Base-by-base conservation (phyloP, 1,139 yeast species). In the Lodderomyces theae region DNA sequence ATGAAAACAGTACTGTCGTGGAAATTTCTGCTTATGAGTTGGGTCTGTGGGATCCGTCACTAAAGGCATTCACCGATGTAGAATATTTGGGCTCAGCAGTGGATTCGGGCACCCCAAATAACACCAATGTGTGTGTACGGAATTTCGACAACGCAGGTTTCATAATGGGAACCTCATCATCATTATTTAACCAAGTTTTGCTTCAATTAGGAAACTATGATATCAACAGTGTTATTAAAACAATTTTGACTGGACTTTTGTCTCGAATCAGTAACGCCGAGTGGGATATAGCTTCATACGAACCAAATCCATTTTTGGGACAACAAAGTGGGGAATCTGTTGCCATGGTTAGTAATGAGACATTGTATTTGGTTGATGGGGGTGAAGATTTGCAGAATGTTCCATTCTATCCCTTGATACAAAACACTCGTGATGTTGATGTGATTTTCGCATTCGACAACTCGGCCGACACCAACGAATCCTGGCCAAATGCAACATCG, bases 351-450 rank as follows among this genome's bases (percentile, higher is more conserved):
- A 41, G 52, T 39, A 56, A 60, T 52, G 70, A 73, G 5, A 65
- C 76, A 3, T 69, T 89, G 34, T 77, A 64, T 54, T 69, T 88
- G 45, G 90, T 82, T n/a, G 97, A 89, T 57, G 96, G 96, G 45
- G 96, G 96, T 49, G 90, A 84, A 60, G 96, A 86, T 62, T 62
- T 60, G 11, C 92, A 88, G 58, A 85, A 84, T 51, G 72, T 89
- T 23, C 97, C 97, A 8, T 64, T 87, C 35, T 70, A 76, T 45
- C 96, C 97, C 17, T 69, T 88, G 51, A 60, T 88, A 37, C 92
- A 84, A 60, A 75, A 79, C 9, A 74, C 73, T 35, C 77, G 97
- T 56, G 67, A 70, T n/a, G 70, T 88, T 17, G 97, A 89, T 57
- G 79, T 85, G 10, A 74, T 89, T 25, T 77, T 89, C 60, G 95